phyloP scores from a whole-genome alignment of 1,284 basidiomycete genomes.

The Lentinus polychrous region DNA sequence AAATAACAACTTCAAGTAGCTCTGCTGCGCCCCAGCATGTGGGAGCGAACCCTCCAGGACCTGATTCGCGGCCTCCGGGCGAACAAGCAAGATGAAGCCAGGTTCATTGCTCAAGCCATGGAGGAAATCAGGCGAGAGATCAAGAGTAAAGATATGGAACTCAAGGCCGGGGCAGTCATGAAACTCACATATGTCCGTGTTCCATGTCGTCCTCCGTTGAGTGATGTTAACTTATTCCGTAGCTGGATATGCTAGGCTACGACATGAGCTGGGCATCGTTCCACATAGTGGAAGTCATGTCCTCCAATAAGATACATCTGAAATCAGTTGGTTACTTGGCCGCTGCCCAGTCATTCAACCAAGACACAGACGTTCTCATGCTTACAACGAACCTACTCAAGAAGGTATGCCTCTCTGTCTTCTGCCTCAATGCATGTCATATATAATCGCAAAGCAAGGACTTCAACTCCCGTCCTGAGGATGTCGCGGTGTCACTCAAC shows the following conservation, averaged over 20 bases:
- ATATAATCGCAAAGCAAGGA: conserved; percentile 47
- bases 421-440: background rate
- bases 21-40: conserved; percentile 45
- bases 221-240: conserved; percentile 10
- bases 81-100: conserved; percentile 77
- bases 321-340: conserved; percentile 97
- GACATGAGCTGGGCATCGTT: conserved; percentile 91
- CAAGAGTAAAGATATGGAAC: conserved; percentile 90
- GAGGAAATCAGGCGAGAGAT: conserved; percentile 91
- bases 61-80: conserved; percentile 86
- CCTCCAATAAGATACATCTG: conserved; percentile 82
- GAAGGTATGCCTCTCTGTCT: conserved; percentile 57
- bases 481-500: conserved; percentile 80
- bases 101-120: conserved; percentile 75
- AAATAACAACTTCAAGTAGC: too few relatives aligned
- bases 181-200: conserved; percentile 92
- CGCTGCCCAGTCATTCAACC: conserved; percentile 86
- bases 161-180: conserved; percentile 92
- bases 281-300: conserved; percentile 98
- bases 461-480: conserved; percentile 67
- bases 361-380: conserved; percentile 96
- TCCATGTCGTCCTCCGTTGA: background rate
- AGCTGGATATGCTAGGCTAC: conserved; percentile 93
- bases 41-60: conserved; percentile 90
- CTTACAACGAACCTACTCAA: conserved; percentile 96